Evolutionary conservation across 495 filamentous ascomycete genomes (phyloP).

Genomic region (Cudoniella acicularis): DNA sequence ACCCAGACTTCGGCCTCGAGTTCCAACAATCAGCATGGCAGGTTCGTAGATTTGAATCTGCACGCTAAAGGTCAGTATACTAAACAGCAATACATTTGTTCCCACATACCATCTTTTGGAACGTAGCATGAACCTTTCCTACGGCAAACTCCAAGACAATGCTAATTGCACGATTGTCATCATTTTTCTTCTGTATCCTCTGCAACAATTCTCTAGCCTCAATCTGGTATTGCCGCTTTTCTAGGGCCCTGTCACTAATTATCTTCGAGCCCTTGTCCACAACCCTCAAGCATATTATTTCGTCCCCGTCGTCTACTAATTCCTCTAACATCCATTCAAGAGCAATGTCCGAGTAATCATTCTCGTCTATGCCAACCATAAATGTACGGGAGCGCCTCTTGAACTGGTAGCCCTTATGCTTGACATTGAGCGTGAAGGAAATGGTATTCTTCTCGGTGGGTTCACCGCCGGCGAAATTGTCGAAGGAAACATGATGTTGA

Average conservation of each 20-base stretch:
- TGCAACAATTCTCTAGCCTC: conserved; percentile 76
- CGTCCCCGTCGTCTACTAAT: conserved; percentile 93
- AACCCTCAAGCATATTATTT: conserved; percentile 90
- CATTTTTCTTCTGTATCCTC: conserved; percentile 80
- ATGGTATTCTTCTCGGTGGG: conserved; percentile 72
- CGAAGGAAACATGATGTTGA: conserved; percentile 75
- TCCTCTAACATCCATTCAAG: conserved; percentile 93
- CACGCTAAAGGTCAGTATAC: background rate
- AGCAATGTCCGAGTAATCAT: conserved; percentile 93
- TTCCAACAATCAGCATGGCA: conserved; percentile 92
- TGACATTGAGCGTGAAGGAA: conserved; percentile 80
- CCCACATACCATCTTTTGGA: conserved; percentile 79
- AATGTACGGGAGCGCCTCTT: conserved; percentile 85
- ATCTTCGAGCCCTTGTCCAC: conserved; percentile 82
- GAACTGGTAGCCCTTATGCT: conserved; percentile 86
- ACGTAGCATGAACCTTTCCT: conserved; percentile 87
- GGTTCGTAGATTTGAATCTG: conserved; percentile 95
- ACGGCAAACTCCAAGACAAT: conserved; percentile 86
- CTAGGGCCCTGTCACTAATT: conserved; percentile 59
- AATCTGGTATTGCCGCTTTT: conserved; percentile 71
- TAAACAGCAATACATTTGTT: background rate
- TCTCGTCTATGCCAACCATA: conserved; percentile 89
- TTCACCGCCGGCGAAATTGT: conserved; percentile 73
- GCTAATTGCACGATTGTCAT: conserved; percentile 79
- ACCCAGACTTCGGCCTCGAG: conserved; percentile 78